Evolutionary conservation across 306 rosid species (phyloP).

Genomic region (Medicago truncatula): MtrunA17r5.0-ANR NC_053045.1:55731001-55731500

Average conservation of each 20-base stretch:
- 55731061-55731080: not conserved
- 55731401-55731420: slow-evolving; percentile 52
- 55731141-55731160: not conserved
- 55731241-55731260: not conserved
- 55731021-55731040: not conserved
- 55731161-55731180: not conserved
- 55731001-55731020: slow-evolving; percentile 14
- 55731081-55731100: no score
- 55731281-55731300: slow-evolving; percentile 27
- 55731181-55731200: not conserved
- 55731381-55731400: slow-evolving; percentile 68
- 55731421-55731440: slow-evolving; percentile 24
- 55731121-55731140: not conserved
- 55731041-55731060: slow-evolving; percentile 14
- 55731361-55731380: slow-evolving; percentile 73
- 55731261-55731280: not conserved
- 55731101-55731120: not conserved
- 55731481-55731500: not conserved
- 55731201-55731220: slow-evolving; percentile 12
- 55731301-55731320: slow-evolving; percentile 23
- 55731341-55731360: slow-evolving; percentile 59
- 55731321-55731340: slow-evolving; percentile 64
- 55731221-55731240: not conserved
- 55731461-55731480: slow-evolving; percentile 21
- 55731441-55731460: not conserved